Evolutionary conservation across 192 early-diverging fungal species (phyloP).

Genomic region (Rhizophagus prolifer): DNA sequence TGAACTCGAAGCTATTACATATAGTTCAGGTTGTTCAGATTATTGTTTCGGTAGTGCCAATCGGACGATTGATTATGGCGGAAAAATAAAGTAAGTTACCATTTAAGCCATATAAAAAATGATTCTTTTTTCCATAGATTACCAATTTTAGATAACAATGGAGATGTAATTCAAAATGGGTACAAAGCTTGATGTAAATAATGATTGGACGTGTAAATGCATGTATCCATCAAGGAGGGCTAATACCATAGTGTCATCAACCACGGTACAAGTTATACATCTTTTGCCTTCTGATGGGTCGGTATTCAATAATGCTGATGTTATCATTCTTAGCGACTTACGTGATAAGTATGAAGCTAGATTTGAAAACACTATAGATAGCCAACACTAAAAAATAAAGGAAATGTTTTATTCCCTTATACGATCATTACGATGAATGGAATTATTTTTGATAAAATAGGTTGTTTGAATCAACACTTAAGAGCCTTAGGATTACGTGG

Average conservation of each 20-base stretch:
- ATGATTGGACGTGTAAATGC: too few species aligned
- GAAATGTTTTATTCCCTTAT: too few species aligned
- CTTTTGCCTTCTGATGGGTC: constrained; percentile 48
- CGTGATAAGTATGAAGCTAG: constrained; percentile 29
- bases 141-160: too few species aligned
- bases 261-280: constrained; percentile 42
- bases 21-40: constrained; percentile 74
- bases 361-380: constrained; percentile 24
- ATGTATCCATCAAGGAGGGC: too few species aligned
- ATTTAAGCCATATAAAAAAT: too few species aligned
- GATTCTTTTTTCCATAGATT: neutral
- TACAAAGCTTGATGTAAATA: too few species aligned
- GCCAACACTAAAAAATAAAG: too few species aligned
- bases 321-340: constrained; percentile 46
- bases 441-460: constrained; percentile 36
- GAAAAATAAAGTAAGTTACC: constrained; percentile 39
- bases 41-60: constrained; percentile 73
- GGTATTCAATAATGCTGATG: constrained; percentile 38
- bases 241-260: constrained; percentile 43
- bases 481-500: constrained; percentile 52
- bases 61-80: constrained; percentile 68
- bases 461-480: constrained; percentile 56
- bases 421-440: too few species aligned
- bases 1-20: too few species aligned
- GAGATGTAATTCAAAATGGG: too few species aligned